Base-by-base conservation (phyloP, 2,329 filamentous ascomycete genomes). In the Pleoardoris graminearum region DNA sequence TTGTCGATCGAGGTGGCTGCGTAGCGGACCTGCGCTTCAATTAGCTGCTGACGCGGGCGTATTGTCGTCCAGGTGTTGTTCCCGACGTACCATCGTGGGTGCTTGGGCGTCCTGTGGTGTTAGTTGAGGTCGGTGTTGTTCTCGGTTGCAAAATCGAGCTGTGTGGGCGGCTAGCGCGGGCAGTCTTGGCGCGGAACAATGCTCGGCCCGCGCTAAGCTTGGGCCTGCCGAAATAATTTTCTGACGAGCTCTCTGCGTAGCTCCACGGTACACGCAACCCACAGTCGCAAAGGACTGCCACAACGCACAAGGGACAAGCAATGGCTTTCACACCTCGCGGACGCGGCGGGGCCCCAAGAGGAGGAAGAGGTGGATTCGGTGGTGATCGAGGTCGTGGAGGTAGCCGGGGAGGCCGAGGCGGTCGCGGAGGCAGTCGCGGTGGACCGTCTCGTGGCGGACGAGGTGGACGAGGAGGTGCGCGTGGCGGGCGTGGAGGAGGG, bases 401-500 rank as follows among this genome's bases (percentile, higher is more conserved):
- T 51, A 61, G 64, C 49, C 61, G 69, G 36, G 76, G 76, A 69
- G 41, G 38, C 22, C 39, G 48, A 22, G 49, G 50, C 23, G 44
- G 44, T 14, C 41, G 51, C 17, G 44, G 47, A 22, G 39, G 43
- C 4, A 30, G 43, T 43, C 59, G 62, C 41, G 62, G 64, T 41
- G 59, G 59, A 36, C 23, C 17, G 50, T 16, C 39, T 36, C 42
- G 21, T 32, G 12, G 49, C 5, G 43, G 49, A 5, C 5, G 39
- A 12, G 30, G 38, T 14, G 48, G 39, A 19, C 7, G 7, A 35
- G 48, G 51, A 47, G 74, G 71, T 27, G 25, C 6, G 4, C 41
- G 41, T 7, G 65, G 65, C 19, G 57, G 59, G 17, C 83, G 76
- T 66, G 91, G 91, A 61, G 92, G 92, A 74, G 87, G 88, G 76